These are phyloP conservation scores for Mucor velutinosus DNA, from an alignment of 371 early-diverging fungal genomes.

Conservation along the genomic window DNA sequence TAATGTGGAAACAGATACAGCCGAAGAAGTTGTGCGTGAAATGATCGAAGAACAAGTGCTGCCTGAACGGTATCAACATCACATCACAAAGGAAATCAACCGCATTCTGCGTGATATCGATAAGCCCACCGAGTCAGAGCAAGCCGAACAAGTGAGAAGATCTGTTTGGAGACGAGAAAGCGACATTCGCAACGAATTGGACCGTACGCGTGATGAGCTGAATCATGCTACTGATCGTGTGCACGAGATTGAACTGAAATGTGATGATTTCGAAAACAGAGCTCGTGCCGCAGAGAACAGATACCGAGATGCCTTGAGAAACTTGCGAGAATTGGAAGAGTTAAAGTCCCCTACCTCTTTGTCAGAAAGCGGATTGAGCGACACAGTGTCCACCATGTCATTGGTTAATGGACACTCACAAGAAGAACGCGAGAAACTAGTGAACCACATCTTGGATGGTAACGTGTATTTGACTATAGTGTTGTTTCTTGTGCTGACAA, in stretches of 20 bases:
- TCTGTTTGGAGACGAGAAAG: slow-evolving; percentile 54
- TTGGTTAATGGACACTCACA: neutral
- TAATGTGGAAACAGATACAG: slow-evolving; percentile 75
- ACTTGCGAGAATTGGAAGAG: slow-evolving; percentile 32
- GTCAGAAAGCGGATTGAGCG: slow-evolving; percentile 3
- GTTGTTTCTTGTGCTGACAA: neutral
- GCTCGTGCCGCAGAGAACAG: slow-evolving; percentile 38
- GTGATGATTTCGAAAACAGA: slow-evolving; percentile 41
- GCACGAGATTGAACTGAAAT: slow-evolving; percentile 36
- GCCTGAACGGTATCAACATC: slow-evolving; percentile 63
- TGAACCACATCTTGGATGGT: slow-evolving; percentile 30
- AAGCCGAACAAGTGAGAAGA: slow-evolving; percentile 47
- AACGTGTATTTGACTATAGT: neutral
- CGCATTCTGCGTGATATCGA: slow-evolving; percentile 69
- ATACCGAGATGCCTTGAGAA: slow-evolving; percentile 36
- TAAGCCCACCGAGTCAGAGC: slow-evolving; percentile 38
- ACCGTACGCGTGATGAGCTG: slow-evolving; percentile 37
- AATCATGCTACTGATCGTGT: slow-evolving; percentile 34
- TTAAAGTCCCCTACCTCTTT: slow-evolving; percentile 3
- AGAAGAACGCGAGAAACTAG: slow-evolving; percentile 21
- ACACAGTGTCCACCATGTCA: neutral
- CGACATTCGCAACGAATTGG: slow-evolving; percentile 46
- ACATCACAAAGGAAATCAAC: slow-evolving; percentile 76
- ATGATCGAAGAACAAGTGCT: slow-evolving; percentile 78
- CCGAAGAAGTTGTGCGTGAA: slow-evolving; percentile 78